Evolutionary conservation across 2,329 filamentous ascomycete species (phyloP).

Genomic region (Emergomyces orientalis): DNA sequence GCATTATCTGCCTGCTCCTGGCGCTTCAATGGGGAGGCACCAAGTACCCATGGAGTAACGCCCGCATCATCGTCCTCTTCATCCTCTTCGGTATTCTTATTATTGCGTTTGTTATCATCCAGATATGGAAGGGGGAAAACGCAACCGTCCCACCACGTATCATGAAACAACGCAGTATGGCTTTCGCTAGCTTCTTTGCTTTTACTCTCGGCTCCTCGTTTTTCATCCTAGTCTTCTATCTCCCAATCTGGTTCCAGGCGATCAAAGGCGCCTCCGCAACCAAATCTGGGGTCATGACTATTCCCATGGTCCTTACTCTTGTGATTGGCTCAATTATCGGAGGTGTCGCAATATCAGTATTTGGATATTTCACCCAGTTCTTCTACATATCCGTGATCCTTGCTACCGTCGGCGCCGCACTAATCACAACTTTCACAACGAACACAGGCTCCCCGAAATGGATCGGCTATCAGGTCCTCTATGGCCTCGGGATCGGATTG

Average conservation of each 20-base stretch:
- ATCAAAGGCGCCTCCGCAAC: constrained; percentile 29
- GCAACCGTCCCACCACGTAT: constrained; percentile 40
- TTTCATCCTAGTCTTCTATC: constrained; percentile 39
- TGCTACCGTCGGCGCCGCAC: constrained; percentile 27
- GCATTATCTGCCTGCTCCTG: constrained; percentile 40
- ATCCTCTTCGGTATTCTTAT: constrained; percentile 44
- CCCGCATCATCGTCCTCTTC: constrained; percentile 41
- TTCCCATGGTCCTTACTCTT: constrained; percentile 27
- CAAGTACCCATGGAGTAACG: constrained; percentile 37
- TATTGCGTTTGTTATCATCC: constrained; percentile 32
- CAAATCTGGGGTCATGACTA: constrained; percentile 32
- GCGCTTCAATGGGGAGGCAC: constrained; percentile 42
- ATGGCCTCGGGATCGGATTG: constrained; percentile 29
- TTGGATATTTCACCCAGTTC: constrained; percentile 35
- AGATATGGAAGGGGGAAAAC: constrained; percentile 31
- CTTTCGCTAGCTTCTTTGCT: constrained; percentile 32
- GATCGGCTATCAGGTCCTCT: constrained; percentile 34
- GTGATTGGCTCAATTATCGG: constrained; percentile 26
- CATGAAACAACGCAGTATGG: constrained; percentile 36
- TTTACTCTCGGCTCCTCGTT: constrained; percentile 38
- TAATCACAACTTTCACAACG: constrained; percentile 29
- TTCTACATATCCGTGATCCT: constrained; percentile 28
- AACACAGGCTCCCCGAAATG: constrained; percentile 26
- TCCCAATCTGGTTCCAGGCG: constrained; percentile 39
- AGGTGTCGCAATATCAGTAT: constrained; percentile 23